These are phyloP conservation scores for Pyronema omphalodes DNA, from an alignment of 495 filamentous ascomycete species.

Conservation along the genomic window DNA sequence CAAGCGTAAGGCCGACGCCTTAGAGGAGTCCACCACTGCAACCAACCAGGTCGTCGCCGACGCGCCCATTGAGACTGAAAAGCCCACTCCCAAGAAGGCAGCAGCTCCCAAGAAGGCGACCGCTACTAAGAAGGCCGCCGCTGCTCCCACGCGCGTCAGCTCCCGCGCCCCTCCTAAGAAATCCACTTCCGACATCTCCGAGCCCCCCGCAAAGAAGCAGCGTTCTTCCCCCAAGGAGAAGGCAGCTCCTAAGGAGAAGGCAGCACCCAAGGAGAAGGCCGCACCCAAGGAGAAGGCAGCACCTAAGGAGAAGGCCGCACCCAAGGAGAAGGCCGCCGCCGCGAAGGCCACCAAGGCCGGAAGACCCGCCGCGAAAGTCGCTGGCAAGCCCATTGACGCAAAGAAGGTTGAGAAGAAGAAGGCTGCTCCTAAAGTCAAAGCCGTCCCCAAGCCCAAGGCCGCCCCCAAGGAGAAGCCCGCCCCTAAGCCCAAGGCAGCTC, in stretches of 20 bases:
- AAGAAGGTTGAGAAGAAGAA: not conserved
- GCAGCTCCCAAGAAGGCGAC: not conserved
- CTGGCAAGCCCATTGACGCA: not conserved
- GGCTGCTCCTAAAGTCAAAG: not conserved
- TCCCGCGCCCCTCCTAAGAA: not conserved
- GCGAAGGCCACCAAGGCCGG: slow-evolving; percentile 3
- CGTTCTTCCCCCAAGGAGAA: not conserved
- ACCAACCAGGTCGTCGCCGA: slow-evolving; percentile 14
- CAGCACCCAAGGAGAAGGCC: not conserved
- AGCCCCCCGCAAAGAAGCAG: not conserved
- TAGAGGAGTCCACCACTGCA: slow-evolving; percentile 13
- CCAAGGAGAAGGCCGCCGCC: slow-evolving; percentile 8
- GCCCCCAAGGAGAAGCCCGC: not conserved
- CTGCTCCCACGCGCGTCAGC: not conserved
- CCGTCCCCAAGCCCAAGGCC: not conserved
- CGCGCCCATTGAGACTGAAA: slow-evolving; percentile 10
- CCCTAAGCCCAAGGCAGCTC: slow-evolving; percentile 9
- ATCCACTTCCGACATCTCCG: not conserved
- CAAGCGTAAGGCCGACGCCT: slow-evolving; percentile 21
- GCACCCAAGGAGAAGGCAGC: slow-evolving; percentile 10
- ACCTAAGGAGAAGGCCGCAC: slow-evolving; percentile 12
- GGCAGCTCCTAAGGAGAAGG: not conserved
- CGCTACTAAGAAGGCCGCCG: slow-evolving; percentile 5
- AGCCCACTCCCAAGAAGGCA: slow-evolving; percentile 3
- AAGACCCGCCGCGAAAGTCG: not conserved